These are phyloP conservation scores for Phytophthora meadii DNA, from an alignment of 352 stramenopile genomes.

Conservation along the genomic window DNA sequence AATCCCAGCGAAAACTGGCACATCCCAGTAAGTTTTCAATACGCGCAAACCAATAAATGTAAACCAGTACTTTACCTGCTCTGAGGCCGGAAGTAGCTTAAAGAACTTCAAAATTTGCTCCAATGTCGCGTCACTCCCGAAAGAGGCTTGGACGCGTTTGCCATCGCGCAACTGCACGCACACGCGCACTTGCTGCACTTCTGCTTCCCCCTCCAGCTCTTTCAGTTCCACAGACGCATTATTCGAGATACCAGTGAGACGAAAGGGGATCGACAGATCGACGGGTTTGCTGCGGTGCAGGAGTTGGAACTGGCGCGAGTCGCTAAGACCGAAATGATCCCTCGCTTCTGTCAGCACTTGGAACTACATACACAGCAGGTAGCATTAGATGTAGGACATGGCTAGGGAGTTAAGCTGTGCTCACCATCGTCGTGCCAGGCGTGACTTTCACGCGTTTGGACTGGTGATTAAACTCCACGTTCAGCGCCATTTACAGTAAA, in stretches of 20 bases:
- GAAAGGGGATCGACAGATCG: constrained; percentile 86
- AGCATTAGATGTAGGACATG: too few species aligned
- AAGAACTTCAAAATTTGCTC: constrained; percentile 66
- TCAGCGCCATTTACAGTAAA: constrained; percentile 65
- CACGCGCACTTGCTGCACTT: constrained; percentile 76
- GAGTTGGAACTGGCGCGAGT: constrained; percentile 60
- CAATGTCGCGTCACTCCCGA: constrained; percentile 62
- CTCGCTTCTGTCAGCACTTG: constrained; percentile 74
- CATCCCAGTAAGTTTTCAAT: constrained; percentile 6
- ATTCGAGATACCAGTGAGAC: constrained; percentile 86
- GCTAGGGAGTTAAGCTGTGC: not conserved
- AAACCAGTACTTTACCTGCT: constrained; percentile 34
- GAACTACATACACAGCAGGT: constrained; percentile 56
- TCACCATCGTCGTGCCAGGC: constrained; percentile 79
- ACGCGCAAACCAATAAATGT: not conserved
- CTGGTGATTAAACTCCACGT: constrained; percentile 73
- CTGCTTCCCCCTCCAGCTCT: constrained; percentile 33
- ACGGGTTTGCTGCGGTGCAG: constrained; percentile 68
- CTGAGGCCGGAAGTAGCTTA: constrained; percentile 49
- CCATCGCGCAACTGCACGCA: constrained; percentile 80
- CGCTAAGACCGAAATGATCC: constrained; percentile 57
- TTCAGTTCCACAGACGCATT: constrained; percentile 79
- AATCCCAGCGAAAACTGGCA: constrained; percentile 81
- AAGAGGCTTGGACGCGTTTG: constrained; percentile 76
- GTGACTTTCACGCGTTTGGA: constrained; percentile 81